phyloP scores from a whole-genome alignment of 2,329 filamentous ascomycete genomes.

The Pseudocercospora crystallina region DNA sequence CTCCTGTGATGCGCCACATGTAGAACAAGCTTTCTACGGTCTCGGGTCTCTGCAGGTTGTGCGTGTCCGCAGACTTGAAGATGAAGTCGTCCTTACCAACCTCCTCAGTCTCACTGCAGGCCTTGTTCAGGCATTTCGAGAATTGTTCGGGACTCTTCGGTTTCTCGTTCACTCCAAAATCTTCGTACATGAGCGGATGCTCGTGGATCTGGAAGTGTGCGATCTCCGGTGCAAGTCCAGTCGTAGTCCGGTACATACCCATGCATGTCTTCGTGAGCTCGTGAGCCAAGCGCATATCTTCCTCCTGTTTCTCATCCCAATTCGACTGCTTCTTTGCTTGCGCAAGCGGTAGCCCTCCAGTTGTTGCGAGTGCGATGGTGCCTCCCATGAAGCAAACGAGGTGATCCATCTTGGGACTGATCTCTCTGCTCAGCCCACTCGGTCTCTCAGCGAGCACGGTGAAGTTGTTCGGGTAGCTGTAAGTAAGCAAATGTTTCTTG shows the following conservation, averaged over 20 bases:
- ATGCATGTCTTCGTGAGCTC: constrained; percentile 97
- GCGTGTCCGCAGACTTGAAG: constrained; percentile 77
- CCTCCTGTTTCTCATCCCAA: constrained; percentile 79
- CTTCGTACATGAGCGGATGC: constrained; percentile 64
- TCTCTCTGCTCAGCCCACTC: constrained; percentile 61
- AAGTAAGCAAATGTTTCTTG: constrained; percentile 88
- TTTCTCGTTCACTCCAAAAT: constrained; percentile 45
- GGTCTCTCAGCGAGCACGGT: constrained; percentile 90
- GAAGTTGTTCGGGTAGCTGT: constrained; percentile 74
- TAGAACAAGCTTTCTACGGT: constrained; percentile 96
- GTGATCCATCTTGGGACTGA: constrained; percentile 96
- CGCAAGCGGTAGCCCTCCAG: constrained; percentile 71
- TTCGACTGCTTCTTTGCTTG: constrained; percentile 68
- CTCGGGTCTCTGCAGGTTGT: constrained; percentile 94
- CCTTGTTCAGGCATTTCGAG: constrained; percentile 24
- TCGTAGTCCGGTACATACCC: constrained; percentile 94
- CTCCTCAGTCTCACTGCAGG: constrained; percentile 53
- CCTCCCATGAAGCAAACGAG: constrained; percentile 97
- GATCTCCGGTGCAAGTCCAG: constrained; percentile 92
- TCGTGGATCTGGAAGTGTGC: constrained; percentile 79
- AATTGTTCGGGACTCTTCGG: constrained; percentile 51
- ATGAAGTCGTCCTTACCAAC: constrained; percentile 71
- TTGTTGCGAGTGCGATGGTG: constrained; percentile 86
- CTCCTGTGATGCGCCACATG: constrained; percentile 97
- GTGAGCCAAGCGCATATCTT: constrained; percentile 80